Base-by-base conservation (phyloP, 768 basidiomycete species). In the Termitomyces sp. region DNA sequence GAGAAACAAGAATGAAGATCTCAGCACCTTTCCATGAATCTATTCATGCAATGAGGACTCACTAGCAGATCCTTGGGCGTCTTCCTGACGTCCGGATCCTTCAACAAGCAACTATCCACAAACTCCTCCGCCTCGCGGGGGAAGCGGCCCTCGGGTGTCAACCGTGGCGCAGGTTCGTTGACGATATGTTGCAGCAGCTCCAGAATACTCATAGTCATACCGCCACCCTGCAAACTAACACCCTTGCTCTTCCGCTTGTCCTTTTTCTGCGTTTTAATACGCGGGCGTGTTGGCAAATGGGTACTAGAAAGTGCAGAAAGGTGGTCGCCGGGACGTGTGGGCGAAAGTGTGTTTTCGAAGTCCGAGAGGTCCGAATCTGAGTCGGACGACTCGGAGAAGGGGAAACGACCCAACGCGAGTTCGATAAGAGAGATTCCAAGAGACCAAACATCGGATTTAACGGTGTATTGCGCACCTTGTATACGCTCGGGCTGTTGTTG, bases 371-470 rank as follows among this genome's bases (percentile, higher is more conserved):
- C 87, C 33, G 86, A 88, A 64, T 89, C 91, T 67, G 87, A 87
- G 14, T 84, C 83, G 40, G 78, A 75, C 3, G 86, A 86, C 66
- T 92, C 89, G 44, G 92, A 86, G 75, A 98, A 99, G 23, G 97
- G 97, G 80, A 99, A 99, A 38, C 94, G 89, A 15, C 96, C 97
- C 33, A 96, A 83, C 0, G 94, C 97, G 42, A 99, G 85, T 74
- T 99, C 97, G 69, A 98, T 95, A 48, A 99, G 79, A 8, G 94
- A 91, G 67, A 99, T 94, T 31, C 97, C 97, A 44, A 98, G 82
- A 0, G 96, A 98, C 97, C 97, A 99, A 4, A 98, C 96, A 65
- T 99, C 97, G 3, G 95, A 98, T 73, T 98, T 98, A 71, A 99
- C 96, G 30, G 94, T 94, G 71, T 99, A 98, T 67, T 92, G 91